phyloP scores from a whole-genome alignment of 2,329 filamentous ascomycete species.

The Colletotrichum orbiculare region DNA sequence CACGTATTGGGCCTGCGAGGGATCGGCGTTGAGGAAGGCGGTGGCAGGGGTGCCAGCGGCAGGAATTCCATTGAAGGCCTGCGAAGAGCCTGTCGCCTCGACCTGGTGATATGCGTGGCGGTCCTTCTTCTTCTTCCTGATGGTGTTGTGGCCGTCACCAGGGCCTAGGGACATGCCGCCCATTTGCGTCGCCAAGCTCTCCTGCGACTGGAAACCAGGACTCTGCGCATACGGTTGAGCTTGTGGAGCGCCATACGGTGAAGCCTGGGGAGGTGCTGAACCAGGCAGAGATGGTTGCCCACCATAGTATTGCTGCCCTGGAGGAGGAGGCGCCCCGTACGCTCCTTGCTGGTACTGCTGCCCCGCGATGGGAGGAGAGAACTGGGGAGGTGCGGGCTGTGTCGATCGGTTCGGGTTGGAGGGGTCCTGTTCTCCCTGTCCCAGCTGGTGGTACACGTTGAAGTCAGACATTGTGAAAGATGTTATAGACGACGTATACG shows the following conservation, averaged over 20 bases:
- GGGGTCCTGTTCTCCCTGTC: constrained; percentile 67
- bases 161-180: constrained; percentile 75
- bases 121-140: constrained; percentile 89
- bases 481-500: constrained; percentile 29
- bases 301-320: constrained; percentile 54
- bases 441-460: constrained; percentile 66
- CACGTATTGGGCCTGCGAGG: constrained; percentile 53
- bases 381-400: constrained; percentile 65
- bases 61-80: constrained; percentile 76
- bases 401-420: constrained; percentile 63
- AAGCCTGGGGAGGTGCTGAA: constrained; percentile 46
- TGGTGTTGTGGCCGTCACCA: constrained; percentile 58
- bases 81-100: constrained; percentile 75
- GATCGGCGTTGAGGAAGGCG: constrained; percentile 51
- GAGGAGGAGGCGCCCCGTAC: constrained; percentile 52
- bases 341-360: constrained; percentile 63
- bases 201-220: constrained; percentile 54
- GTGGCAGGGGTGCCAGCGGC: constrained; percentile 62
- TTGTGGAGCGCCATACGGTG: constrained; percentile 43
- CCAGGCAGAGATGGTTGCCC: constrained; percentile 44
- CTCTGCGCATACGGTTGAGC: constrained; percentile 44
- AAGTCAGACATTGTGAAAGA: constrained; percentile 62
- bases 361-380: constrained; percentile 64
- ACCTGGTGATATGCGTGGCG: constrained; percentile 92
- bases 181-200: constrained; percentile 77